A percentile compares a stretch with the other conserved stretches of the same genome.
These are phyloP conservation scores for Cymodocea nodosa DNA, from an alignment of 116 monocot species.

Conservation along the genomic window DNA sequence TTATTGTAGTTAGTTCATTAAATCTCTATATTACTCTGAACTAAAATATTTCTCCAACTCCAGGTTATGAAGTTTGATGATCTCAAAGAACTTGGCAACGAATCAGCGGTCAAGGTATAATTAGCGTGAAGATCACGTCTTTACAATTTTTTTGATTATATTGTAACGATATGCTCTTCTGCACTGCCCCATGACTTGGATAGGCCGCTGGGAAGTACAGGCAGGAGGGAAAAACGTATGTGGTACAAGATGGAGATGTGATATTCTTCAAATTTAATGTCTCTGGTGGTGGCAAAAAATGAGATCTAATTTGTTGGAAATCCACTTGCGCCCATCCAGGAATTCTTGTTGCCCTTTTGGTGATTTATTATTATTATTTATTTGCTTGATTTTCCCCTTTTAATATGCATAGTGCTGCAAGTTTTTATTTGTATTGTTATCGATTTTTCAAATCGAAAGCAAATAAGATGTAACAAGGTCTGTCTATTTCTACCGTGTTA, in stretches of 20 bases:
- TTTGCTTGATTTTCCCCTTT: no score
- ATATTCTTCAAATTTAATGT: constrained; percentile 98
- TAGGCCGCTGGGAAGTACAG: constrained; percentile 94
- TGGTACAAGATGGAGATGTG: constrained; percentile 94
- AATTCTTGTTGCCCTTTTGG: no score
- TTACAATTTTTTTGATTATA: neutral
- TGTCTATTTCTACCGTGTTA: no score
- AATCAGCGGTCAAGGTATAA: constrained; percentile 81
- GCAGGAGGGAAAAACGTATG: constrained; percentile 95
- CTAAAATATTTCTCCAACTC: neutral
- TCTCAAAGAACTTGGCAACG: constrained; percentile 75
- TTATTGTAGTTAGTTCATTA: no score
- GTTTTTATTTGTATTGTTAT: no score
- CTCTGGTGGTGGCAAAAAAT: constrained; percentile 93
- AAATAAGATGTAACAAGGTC: no score
- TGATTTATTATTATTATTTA: no score
- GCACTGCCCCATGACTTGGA: neutral
- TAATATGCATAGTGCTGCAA: no score
- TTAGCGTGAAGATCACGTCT: neutral
- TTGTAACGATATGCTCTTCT: neutral
- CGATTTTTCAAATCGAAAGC: no score
- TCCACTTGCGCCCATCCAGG: no score
- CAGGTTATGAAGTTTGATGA: constrained; percentile 99
- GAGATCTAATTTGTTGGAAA: constrained; percentile 3
- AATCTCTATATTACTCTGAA: no score